phyloP scores from a whole-genome alignment of 768 basidiomycete genomes.

The Lactarius tabidus region DNA sequence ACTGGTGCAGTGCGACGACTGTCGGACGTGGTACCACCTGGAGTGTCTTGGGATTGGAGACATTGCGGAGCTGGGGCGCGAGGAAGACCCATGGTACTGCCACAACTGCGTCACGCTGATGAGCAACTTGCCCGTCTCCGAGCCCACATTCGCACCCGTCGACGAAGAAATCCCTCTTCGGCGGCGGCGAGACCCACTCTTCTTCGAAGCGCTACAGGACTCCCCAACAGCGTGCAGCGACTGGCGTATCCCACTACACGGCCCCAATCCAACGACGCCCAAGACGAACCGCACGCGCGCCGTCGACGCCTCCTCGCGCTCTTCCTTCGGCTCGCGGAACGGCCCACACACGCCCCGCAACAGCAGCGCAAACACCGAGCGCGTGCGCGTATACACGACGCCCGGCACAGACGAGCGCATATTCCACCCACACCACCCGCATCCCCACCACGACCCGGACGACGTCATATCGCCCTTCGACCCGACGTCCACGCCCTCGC shows the following conservation, averaged over 20 bases:
- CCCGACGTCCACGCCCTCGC: constrained; percentile 76
- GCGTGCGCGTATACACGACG: constrained; percentile 31
- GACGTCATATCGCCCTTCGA: constrained; percentile 64
- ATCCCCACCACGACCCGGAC: background rate
- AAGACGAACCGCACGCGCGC: constrained; percentile 18
- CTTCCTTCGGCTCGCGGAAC: constrained; percentile 44
- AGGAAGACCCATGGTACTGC: constrained; percentile 82
- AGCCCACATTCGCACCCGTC: constrained; percentile 68
- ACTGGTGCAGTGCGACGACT: constrained; percentile 78
- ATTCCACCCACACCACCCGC: constrained; percentile 25
- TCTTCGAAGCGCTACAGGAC: constrained; percentile 51
- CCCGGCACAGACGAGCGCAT: constrained; percentile 24
- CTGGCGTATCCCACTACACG: constrained; percentile 43
- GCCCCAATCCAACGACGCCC: constrained; percentile 46
- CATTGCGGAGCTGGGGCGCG: constrained; percentile 61
- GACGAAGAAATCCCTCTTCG: constrained; percentile 44
- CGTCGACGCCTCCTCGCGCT: constrained; percentile 32
- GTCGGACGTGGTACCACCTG: constrained; percentile 79
- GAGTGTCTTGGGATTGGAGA: constrained; percentile 70
- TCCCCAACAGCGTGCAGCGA: constrained; percentile 43
- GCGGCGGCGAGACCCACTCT: constrained; percentile 50
- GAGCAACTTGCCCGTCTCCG: constrained; percentile 33
- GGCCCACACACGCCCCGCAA: constrained; percentile 46
- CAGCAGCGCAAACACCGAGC: constrained; percentile 45
- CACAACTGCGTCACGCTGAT: constrained; percentile 44